Percentiles rank a stretch among this genome's conserved stretches.
These are phyloP conservation scores for Phytophthora lateralis DNA, from an alignment of 352 stramenopile genomes.

Conservation along the genomic window DNA sequence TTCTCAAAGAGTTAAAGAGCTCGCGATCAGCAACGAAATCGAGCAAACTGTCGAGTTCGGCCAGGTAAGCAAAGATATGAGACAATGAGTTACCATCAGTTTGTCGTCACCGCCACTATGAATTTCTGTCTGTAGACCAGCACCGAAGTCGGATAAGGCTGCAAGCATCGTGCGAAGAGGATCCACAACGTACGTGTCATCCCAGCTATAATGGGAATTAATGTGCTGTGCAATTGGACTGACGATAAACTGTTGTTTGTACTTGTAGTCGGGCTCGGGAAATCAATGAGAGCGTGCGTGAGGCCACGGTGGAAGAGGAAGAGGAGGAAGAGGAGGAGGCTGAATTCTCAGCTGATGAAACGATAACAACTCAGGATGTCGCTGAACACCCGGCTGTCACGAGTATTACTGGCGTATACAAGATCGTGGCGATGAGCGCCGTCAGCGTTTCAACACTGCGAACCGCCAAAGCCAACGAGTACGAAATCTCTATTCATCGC, in stretches of 20 bases:
- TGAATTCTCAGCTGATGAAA: conserved; percentile 72
- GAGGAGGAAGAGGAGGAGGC: conserved; percentile 47
- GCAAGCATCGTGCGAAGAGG: conserved; percentile 43
- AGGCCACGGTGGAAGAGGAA: conserved; percentile 50
- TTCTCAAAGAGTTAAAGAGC: conserved; percentile 70
- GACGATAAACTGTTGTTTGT: conserved; percentile 7
- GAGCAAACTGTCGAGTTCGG: conserved; percentile 67
- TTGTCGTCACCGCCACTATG: conserved; percentile 12
- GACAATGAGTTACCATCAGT: background rate
- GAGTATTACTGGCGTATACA: conserved; percentile 86
- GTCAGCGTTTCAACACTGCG: conserved; percentile 82
- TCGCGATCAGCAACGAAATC: conserved; percentile 53
- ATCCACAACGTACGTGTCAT: conserved; percentile 69
- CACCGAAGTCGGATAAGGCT: conserved; percentile 61
- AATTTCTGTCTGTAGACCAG: conserved; percentile 36
- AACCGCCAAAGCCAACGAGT: conserved; percentile 81
- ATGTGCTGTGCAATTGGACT: conserved; percentile 7
- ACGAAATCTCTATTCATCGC: conserved; percentile 72
- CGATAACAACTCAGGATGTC: conserved; percentile 64
- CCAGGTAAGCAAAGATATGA: conserved; percentile 35
- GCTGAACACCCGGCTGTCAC: conserved; percentile 77
- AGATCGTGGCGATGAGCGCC: conserved; percentile 75
- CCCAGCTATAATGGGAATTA: background rate
- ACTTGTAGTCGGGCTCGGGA: conserved; percentile 44
- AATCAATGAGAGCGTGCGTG: conserved; percentile 42